Evolutionary conservation across 768 basidiomycete genomes (phyloP).

Genomic region (Lactarius tabidus): DNA sequence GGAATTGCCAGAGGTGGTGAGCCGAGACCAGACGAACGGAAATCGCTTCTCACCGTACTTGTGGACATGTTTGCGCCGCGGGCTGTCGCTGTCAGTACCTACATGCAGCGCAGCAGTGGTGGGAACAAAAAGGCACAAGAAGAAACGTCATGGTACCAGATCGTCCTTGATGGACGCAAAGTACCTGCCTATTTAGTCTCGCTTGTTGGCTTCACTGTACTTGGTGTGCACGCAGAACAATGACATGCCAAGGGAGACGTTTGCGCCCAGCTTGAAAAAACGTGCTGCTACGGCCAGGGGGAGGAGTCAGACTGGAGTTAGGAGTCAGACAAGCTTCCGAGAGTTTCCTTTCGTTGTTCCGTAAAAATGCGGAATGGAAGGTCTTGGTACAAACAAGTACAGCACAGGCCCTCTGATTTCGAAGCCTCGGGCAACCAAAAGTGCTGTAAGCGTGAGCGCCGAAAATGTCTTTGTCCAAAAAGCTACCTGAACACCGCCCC

Average conservation of each 20-base stretch:
- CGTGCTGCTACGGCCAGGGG: not conserved
- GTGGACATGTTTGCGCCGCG: not conserved
- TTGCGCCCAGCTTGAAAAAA: not conserved
- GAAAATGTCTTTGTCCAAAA: not conserved
- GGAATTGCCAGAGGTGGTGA: slow-evolving; percentile 5
- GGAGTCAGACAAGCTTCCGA: not conserved
- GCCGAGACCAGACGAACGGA: not conserved
- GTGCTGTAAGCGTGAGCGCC: not conserved
- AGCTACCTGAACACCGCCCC: not conserved
- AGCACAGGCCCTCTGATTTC: not conserved
- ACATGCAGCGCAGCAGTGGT: not conserved
- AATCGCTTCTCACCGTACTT: not conserved
- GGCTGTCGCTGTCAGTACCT: not conserved
- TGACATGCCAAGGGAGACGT: not conserved
- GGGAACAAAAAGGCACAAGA: slow-evolving; percentile 17
- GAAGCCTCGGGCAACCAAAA: not conserved
- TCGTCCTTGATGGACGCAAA: not conserved
- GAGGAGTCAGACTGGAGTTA: no score
- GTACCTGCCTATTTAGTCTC: slow-evolving; percentile 16
- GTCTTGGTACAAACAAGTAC: not conserved
- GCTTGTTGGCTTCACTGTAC: slow-evolving; percentile 2
- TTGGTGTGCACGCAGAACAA: not conserved
- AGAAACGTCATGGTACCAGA: slow-evolving; percentile 7
- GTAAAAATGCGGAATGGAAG: not conserved
- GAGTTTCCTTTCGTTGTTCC: not conserved